Base-by-base conservation (phyloP, 1,284 basidiomycete species). In the Trichosporon sp. region DNA sequence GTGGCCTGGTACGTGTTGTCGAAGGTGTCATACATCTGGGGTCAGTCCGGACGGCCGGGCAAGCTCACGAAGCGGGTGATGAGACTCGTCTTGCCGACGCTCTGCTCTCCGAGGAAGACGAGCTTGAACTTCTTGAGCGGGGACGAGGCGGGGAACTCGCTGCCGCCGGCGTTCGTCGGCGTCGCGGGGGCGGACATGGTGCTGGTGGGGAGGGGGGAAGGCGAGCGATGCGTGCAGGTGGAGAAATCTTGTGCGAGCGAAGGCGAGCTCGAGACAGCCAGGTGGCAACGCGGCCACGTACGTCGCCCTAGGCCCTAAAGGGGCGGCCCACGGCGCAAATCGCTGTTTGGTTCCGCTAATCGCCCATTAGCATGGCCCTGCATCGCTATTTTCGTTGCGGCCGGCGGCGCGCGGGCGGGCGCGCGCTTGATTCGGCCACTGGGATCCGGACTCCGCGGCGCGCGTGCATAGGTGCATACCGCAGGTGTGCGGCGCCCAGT, bases 1-100 rank as follows among this genome's bases (percentile, higher is more conserved):
- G 97, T 99, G 13, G 97, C 97, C 84, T 99, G 97, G 83, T 99
- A 99, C 62, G 96, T 99, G 84, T 97, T 98, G 86, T 99, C 97
- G 83, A 99, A 99, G 0, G 97, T 98, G 85, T 99, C 97, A 83
- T 99, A 99, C 96, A 98, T 98, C 93, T 95, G 77, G 12, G 9
- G 68, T 74, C 65, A 75, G 75, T 65, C 23, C 23, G 51, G 15
- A 18, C 31, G 18, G 11, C 15, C 18, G 27, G 27, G 29, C 23
- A 15, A 23, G 76, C 74, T 68, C 71, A 83, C 87, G 81, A 85
- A 93, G 87, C 96, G 89, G 72, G 97, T 99, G 83, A 99, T 99
- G 68, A 99, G 87, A 85, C 92, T 95, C 13, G 97, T 99, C 89
- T 95, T 96, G 64, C 94, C 94, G 64, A 96, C 95, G 75, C 91